Percentiles rank a stretch among this genome's conserved stretches.
Evolutionary conservation across 2,329 filamentous ascomycete genomes (phyloP).

Genomic region (Aspergillus aculeatus): DNA sequence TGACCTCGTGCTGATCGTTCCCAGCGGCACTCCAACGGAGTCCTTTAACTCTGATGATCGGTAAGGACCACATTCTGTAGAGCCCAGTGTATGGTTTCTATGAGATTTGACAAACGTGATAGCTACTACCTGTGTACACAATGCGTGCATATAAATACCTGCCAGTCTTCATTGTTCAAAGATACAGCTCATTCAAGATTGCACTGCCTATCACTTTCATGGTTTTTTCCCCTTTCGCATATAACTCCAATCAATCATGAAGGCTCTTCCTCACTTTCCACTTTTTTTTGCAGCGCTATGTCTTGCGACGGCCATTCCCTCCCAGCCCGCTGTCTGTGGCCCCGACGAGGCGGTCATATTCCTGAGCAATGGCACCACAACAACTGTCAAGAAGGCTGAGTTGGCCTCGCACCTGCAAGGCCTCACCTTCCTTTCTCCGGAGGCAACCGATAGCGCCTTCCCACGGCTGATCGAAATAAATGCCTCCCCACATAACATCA

Average conservation of each 20-base stretch:
- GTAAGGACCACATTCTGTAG: background rate
- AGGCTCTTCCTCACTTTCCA: background rate
- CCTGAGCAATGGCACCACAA: conserved; percentile 12
- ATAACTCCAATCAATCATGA: background rate
- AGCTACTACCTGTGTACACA: too few species aligned
- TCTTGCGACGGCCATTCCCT: background rate
- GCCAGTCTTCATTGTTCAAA: background rate
- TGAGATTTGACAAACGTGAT: too few species aligned
- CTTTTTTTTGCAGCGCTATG: background rate
- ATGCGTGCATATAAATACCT: background rate
- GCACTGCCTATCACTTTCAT: background rate
- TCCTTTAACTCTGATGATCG: background rate
- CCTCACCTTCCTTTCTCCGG: background rate
- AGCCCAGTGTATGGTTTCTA: too few species aligned
- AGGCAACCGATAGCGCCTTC: background rate
- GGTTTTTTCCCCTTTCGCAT: background rate
- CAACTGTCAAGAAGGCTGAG: conserved; percentile 14
- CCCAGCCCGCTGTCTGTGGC: background rate
- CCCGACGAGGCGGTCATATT: conserved; percentile 12
- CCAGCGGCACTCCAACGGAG: background rate
- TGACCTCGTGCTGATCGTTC: background rate
- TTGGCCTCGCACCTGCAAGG: conserved; percentile 10
- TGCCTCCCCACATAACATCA: background rate
- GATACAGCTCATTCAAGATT: background rate
- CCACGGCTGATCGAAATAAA: conserved; percentile 1